Conservation (phyloP, 164 flowering plant species). For the Pachysandra terminalis region DNA sequence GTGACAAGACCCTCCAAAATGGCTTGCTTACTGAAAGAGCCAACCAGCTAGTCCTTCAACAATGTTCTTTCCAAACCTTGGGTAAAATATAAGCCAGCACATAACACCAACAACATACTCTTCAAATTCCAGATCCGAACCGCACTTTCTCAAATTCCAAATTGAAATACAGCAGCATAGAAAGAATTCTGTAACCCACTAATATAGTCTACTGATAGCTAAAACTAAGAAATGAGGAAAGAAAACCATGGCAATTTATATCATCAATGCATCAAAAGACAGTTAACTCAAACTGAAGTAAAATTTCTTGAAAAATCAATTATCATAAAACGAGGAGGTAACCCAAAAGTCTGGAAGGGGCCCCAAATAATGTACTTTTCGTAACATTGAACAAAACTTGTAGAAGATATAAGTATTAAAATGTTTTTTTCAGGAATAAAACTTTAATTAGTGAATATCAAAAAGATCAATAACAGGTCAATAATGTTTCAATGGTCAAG, state of each 20-base stretch:
- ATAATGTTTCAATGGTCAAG: neutral
- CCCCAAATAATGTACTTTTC: neutral
- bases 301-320: neutral
- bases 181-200: neutral
- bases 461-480: neutral
- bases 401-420: no score
- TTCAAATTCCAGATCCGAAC: neutral
- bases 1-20: conserved; percentile 3
- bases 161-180: neutral
- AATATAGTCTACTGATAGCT: neutral
- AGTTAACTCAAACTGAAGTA: neutral
- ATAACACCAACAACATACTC: neutral
- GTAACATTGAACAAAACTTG: no score
- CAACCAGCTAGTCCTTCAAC: conserved; percentile 1
- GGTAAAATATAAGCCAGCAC: conserved; percentile 1
- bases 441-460: no score
- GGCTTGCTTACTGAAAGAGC: neutral
- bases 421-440: neutral
- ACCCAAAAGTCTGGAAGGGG: neutral
- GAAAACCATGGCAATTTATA: neutral
- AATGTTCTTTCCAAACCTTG: neutral
- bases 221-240: neutral
- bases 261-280: neutral
- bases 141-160: neutral
- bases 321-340: neutral